Conservation (phyloP, 1,139 yeast genomes). For the Pichia sp. region DNA sequence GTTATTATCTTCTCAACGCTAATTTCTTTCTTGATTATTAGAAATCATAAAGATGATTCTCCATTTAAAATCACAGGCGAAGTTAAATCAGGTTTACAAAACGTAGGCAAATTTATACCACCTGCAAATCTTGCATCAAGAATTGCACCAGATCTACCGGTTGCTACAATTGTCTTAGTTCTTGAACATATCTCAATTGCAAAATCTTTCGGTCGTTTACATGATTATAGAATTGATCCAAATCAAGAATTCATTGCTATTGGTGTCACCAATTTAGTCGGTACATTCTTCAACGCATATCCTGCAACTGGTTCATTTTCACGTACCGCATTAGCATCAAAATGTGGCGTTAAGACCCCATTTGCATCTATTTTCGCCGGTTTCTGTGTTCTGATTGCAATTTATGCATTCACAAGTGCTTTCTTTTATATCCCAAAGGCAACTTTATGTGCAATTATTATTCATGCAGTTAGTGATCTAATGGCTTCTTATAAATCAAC, state of each 20-base stretch:
- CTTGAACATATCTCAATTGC: conserved; percentile 92
- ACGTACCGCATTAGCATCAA: conserved; percentile 88
- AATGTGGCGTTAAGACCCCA: conserved; percentile 95
- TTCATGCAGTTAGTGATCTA: conserved; percentile 92
- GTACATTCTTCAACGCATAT: conserved; percentile 87
- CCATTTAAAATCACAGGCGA: conserved; percentile 63
- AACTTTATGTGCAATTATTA: conserved; percentile 76
- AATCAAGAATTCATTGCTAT: conserved; percentile 93
- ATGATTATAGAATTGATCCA: conserved; percentile 85
- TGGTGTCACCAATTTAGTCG: conserved; percentile 85
- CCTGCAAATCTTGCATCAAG: conserved; percentile 57
- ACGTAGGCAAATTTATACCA: conserved; percentile 67
- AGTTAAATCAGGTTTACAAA: conserved; percentile 76
- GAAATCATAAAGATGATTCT: conserved; percentile 28
- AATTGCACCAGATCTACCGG: conserved; percentile 76
- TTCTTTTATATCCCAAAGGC: conserved; percentile 92
- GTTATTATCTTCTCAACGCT: conserved; percentile 73
- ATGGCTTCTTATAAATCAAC: conserved; percentile 68
- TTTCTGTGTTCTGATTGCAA: conserved; percentile 76
- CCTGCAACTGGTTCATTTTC: conserved; percentile 97
- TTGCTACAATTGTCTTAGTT: conserved; percentile 72
- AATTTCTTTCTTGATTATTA: conserved; percentile 47
- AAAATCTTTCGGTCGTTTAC: conserved; percentile 87
- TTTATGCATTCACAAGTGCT: conserved; percentile 75
- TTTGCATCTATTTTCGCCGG: conserved; percentile 91